Base-by-base conservation (phyloP, 345 rosid species). In the Lenwebbia sp. region DNA sequence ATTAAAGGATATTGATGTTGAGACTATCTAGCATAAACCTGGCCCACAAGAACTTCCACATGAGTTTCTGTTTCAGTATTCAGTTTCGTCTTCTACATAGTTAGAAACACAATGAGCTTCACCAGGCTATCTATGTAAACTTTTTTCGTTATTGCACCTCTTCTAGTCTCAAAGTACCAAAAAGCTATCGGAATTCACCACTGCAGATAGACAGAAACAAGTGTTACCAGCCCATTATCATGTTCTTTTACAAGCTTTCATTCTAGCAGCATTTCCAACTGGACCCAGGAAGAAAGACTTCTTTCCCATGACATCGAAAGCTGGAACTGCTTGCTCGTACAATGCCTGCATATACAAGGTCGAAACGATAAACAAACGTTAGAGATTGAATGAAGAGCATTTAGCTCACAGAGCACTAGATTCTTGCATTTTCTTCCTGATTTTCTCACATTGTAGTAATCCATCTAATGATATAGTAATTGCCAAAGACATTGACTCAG, bases 161-260 rank as follows among this genome's bases (percentile, higher is more conserved):
- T 21, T 55, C 49, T 37, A 54, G 44, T 52, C 40, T 25, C 33
- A 37, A 82, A 82, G 53, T 25, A 81, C 12, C 11, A 81, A 81
- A 81, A n/a, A n/a, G 14, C 40, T 51, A 81, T 25, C 3, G 33
- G 54, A 10, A 25, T 41, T 81, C 83, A 50, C n/a, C 33, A 65
- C 17, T 33, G 44, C 25, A 47, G 44, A 65, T 33, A 65, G 76
- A 65, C 76, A 30, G 78, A 81, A 86, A 25, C 28, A 62, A 47
- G 87, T 91, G 49, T 47, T 47, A 97, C 98, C 98, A 94, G 88
- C 99, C 99, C 98, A 97, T 95, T 86, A 97, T 91, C 99, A 96
- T 94, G 92, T 97, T 97, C 84, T 96, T 96, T 96, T 37, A 96
- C 94, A 84, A 96, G 96, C 89, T 97, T 97, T 96, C 98, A 96